Evolutionary conservation across 495 filamentous ascomycete species (phyloP), one percentile per base, ranked within the genome.

Genomic region (Pseudotulostoma volvatum): DNA sequence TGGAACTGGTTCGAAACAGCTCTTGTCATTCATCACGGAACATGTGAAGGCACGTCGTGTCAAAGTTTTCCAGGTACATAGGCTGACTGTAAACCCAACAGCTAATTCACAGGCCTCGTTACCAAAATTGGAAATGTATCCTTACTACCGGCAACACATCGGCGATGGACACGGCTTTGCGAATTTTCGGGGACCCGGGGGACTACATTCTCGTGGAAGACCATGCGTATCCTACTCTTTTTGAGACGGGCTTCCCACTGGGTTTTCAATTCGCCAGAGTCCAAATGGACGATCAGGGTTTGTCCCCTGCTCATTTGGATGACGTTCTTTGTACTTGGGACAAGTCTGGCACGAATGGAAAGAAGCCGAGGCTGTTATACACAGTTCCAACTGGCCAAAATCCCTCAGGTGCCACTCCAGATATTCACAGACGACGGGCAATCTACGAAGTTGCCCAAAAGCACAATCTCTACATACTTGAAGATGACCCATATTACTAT

Each of bases 401-500:
- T 50, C 88, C 87, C 1, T 93, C 88, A 0, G 77, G 82, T 30
- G 74, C 76, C 13, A 76, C 78, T 1, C 57, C 87, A 2, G 73
- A 75, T 14, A 44, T 87, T 3, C 56, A 75, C 42, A 75, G 88
- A 23, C 69, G 82, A 39, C 79, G 71, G 43, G 76, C 82, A 35
- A 70, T 94, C 33, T 93, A 94, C 55, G 68, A 66, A 5, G 53
- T 94, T 25, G 93, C 84, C 61, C 72, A 72, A 46, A 73, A 74
- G 47, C 90, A 84, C 56, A 85, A 96, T 55, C 74, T 96, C 41
- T 73, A 94, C 48, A 93, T 95, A 43, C 62, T 92, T 45, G 88
- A 96, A 58, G 88, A 96, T 51, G 86, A 93, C 40, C 88, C 88
- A 2, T 96, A 96, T 60, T 96, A 85, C 83, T 88, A 90, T 51